Percentiles rank a stretch among this genome's conserved stretches.
phyloP scores from a whole-genome alignment of 805 yeast genomes.

The Priceomyces medius region DNA sequence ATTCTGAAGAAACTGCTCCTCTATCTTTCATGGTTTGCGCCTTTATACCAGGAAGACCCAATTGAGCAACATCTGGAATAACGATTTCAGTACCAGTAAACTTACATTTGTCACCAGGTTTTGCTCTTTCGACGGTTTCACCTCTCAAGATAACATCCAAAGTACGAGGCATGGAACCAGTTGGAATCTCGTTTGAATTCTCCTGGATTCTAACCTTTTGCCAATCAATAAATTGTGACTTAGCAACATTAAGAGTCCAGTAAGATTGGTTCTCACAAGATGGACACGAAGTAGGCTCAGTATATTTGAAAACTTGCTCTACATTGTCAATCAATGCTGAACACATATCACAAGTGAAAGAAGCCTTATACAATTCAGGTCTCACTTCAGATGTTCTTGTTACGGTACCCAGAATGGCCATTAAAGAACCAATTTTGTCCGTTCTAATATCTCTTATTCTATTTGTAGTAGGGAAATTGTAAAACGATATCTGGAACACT shows the following conservation, averaged over 20 bases:
- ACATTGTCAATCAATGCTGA: slow-evolving; percentile 81
- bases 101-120: slow-evolving; percentile 94
- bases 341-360: slow-evolving; percentile 88
- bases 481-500: slow-evolving; percentile 86
- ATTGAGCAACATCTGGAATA: slow-evolving; percentile 89
- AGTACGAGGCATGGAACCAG: slow-evolving; percentile 98
- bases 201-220: slow-evolving; percentile 94
- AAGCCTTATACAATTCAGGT: slow-evolving; percentile 85
- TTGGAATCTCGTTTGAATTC: slow-evolving; percentile 93
- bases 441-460: slow-evolving; percentile 89
- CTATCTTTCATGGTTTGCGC: slow-evolving; percentile 77
- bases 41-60: slow-evolving; percentile 93
- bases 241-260: slow-evolving; percentile 81
- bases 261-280: slow-evolving; percentile 81
- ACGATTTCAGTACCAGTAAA: slow-evolving; percentile 95
- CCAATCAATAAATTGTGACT: slow-evolving; percentile 93
- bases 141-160: slow-evolving; percentile 90
- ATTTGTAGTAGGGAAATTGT: slow-evolving; percentile 76
- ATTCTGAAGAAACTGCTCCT: slow-evolving; percentile 62
- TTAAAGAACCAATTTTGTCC: slow-evolving; percentile 79
- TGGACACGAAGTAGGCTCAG: slow-evolving; percentile 93
- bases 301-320: slow-evolving; percentile 89
- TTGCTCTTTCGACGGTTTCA: slow-evolving; percentile 91
- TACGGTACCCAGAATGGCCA: slow-evolving; percentile 89
- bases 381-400: slow-evolving; percentile 95